phyloP scores from a whole-genome alignment of 768 basidiomycete species.

The Tulasnella sp. region DNA sequence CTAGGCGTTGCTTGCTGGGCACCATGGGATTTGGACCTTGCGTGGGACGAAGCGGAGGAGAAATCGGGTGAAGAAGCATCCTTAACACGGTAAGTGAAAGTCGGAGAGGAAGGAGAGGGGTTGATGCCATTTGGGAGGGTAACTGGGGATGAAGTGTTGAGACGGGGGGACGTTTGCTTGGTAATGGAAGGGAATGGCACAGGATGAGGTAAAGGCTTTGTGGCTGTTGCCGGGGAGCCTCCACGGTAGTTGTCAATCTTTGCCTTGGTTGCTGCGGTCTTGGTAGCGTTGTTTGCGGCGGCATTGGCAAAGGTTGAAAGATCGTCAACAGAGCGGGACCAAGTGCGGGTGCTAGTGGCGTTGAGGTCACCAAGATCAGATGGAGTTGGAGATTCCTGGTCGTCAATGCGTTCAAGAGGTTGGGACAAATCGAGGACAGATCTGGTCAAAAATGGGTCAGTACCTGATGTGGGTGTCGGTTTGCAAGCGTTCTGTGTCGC shows the following conservation, averaged over 20 bases:
- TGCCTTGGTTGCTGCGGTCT: conserved; percentile 43
- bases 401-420: conserved; percentile 30
- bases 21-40: conserved; percentile 4
- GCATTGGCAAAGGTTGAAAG: conserved; percentile 25
- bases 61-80: not conserved
- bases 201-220: not conserved
- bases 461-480: not conserved
- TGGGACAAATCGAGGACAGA: conserved; percentile 55
- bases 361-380: conserved; percentile 43
- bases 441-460: conserved; percentile 28
- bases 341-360: conserved; percentile 52
- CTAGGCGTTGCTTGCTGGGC: not conserved
- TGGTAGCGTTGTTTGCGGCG: not conserved
- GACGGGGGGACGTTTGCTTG: conserved; percentile 20
- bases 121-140: conserved; percentile 26
- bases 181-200: conserved; percentile 26
- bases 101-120: conserved; percentile 27
- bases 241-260: conserved; percentile 54
- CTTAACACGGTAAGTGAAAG: conserved; percentile 21
- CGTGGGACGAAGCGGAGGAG: not conserved
- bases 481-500: not conserved
- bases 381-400: conserved; percentile 21
- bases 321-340: conserved; percentile 75
- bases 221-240: conserved; percentile 14
- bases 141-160: conserved; percentile 27